Conservation (phyloP, 2,329 filamentous ascomycete species). For the Incumbomyces delicatus region DNA sequence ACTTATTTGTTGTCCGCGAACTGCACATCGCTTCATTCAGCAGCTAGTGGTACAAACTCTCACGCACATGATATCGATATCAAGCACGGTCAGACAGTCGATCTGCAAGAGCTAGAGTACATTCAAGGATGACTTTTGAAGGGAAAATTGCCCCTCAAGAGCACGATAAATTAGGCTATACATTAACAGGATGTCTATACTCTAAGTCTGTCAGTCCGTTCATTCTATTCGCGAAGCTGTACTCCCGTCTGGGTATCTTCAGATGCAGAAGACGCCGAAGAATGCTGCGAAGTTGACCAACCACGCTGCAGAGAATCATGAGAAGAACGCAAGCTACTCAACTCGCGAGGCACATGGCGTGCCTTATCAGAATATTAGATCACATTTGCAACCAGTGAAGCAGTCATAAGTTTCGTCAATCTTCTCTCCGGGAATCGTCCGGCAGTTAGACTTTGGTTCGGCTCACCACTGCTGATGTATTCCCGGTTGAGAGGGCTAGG, state of each 20-base stretch:
- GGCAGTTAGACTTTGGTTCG: slow-evolving; percentile 18
- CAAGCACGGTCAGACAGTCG: too few species aligned
- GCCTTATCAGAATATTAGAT: too few species aligned
- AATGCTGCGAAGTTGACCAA: background rate
- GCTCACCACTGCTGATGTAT: slow-evolving; percentile 19
- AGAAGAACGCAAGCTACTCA: background rate
- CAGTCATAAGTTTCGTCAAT: slow-evolving; percentile 41
- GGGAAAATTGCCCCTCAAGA: background rate
- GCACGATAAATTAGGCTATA: background rate
- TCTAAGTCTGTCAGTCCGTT: too few species aligned
- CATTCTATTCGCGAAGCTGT: too few species aligned
- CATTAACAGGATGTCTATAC: slow-evolving; percentile 1
- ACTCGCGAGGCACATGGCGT: too few species aligned
- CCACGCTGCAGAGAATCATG: background rate
- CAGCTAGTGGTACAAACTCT: too few species aligned
- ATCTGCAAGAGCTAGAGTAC: too few species aligned
- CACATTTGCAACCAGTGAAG: background rate
- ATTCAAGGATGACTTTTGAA: too few species aligned
- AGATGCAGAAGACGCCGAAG: background rate
- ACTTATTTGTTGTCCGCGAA: too few species aligned
- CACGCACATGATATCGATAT: too few species aligned
- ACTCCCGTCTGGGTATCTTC: too few species aligned
- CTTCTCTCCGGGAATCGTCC: slow-evolving; percentile 39
- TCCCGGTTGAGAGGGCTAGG: slow-evolving; percentile 20
- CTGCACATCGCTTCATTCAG: too few species aligned